Conservation (phyloP, 202 grass and related monocot species). For the Schoenoplectus tabernaemontani region DNA sequence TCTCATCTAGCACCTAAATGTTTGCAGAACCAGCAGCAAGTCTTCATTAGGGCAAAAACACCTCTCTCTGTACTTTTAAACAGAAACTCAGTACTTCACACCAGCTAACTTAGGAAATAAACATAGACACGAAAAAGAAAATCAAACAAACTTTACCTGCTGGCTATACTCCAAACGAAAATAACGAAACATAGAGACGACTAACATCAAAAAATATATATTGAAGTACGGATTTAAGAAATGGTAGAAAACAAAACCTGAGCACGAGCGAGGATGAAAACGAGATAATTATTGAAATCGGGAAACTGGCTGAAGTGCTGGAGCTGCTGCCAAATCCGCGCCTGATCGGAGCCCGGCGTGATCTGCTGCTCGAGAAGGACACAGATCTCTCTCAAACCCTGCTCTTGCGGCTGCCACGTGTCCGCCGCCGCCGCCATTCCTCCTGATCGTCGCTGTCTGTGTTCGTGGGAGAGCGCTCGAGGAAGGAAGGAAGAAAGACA, state of each 20-base stretch:
- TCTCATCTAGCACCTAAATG: not conserved
- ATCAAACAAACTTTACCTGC: not conserved
- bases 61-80: not conserved
- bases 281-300: conserved; percentile 97
- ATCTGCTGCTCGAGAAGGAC: conserved; percentile 75
- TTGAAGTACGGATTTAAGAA: too few relatives aligned
- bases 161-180: not conserved
- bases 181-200: too few relatives aligned
- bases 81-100: not conserved
- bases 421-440: conserved; percentile 22
- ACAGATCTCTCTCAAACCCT: conserved; percentile 96
- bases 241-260: too few relatives aligned
- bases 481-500: not conserved
- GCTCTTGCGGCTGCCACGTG: conserved; percentile 84
- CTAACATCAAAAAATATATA: too few relatives aligned
- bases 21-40: not conserved
- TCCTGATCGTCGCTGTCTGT: not conserved
- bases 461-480: not conserved
- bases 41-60: not conserved
- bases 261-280: conserved; percentile 68
- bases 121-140: not conserved
- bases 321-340: conserved; percentile 82
- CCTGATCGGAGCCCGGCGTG: conserved; percentile 88
- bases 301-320: conserved; percentile 94
- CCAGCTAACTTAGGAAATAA: not conserved